Conservation (phyloP, 2,329 filamentous ascomycete species). For the Madurella mycetomatis region DNA sequence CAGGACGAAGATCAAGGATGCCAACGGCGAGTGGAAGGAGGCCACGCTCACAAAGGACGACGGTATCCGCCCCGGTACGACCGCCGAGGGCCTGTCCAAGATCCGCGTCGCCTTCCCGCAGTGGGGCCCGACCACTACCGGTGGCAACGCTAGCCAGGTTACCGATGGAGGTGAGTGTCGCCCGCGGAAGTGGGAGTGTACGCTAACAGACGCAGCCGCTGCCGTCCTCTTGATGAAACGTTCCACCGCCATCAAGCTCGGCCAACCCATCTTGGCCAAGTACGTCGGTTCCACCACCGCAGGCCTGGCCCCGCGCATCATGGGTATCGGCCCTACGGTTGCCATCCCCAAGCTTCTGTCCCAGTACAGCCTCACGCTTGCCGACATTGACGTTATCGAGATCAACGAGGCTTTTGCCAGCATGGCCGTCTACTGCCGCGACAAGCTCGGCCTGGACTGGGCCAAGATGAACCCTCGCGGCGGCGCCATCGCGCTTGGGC, state of each 20-base stretch:
- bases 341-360: slow-evolving; percentile 77
- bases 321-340: slow-evolving; percentile 83
- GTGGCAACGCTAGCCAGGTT: slow-evolving; percentile 90
- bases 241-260: slow-evolving; percentile 77
- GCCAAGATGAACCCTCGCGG: slow-evolving; percentile 77
- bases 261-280: slow-evolving; percentile 90
- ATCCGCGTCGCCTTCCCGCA: slow-evolving; percentile 86
- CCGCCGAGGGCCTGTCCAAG: slow-evolving; percentile 74
- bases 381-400: slow-evolving; percentile 86
- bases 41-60: slow-evolving; percentile 83
- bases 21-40: slow-evolving; percentile 72
- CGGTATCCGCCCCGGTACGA: slow-evolving; percentile 86
- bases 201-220: slow-evolving; percentile 51
- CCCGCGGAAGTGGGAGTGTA: not conserved
- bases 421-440: slow-evolving; percentile 92
- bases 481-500: slow-evolving; percentile 77
- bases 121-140: slow-evolving; percentile 81
- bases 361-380: slow-evolving; percentile 71
- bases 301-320: slow-evolving; percentile 86
- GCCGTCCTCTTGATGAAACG: slow-evolving; percentile 92
- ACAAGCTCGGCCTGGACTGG: slow-evolving; percentile 65
- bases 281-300: slow-evolving; percentile 89
- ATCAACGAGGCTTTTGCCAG: slow-evolving; percentile 97
- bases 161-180: slow-evolving; percentile 70
- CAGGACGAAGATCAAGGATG: slow-evolving; percentile 73